Conservation (phyloP, 2,329 filamentous ascomycete species). For the Volutella citrinella region DNA sequence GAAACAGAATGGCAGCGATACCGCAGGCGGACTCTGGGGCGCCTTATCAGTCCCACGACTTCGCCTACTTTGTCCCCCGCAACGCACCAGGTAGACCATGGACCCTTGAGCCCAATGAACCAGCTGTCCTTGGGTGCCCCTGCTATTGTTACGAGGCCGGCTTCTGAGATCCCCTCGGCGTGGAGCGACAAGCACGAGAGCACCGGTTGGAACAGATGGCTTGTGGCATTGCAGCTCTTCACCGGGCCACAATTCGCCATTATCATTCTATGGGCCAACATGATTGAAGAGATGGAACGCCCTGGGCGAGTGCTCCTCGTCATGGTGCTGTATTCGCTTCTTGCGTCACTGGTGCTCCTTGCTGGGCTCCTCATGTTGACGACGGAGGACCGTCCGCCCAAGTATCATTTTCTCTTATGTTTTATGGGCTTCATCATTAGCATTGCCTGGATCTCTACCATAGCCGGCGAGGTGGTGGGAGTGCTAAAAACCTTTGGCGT, state of each 20-base stretch:
- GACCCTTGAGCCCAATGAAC: too few relatives aligned
- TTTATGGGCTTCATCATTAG: slow-evolving; percentile 88
- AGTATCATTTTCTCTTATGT: slow-evolving; percentile 75
- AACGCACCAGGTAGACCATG: slow-evolving; percentile 13
- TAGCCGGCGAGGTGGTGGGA: slow-evolving; percentile 92
- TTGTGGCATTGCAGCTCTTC: slow-evolving; percentile 80
- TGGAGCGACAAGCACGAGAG: slow-evolving; percentile 36
- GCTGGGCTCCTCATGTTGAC: slow-evolving; percentile 67
- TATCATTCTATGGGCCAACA: slow-evolving; percentile 71
- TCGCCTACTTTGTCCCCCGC: slow-evolving; percentile 16
- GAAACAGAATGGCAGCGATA: slow-evolving; percentile 61
- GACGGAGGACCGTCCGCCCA: slow-evolving; percentile 62
- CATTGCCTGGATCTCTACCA: slow-evolving; percentile 94
- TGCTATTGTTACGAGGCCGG: slow-evolving; percentile 26
- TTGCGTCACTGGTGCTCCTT: slow-evolving; percentile 67
- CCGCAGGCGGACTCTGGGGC: slow-evolving; percentile 41
- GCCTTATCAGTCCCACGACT: slow-evolving; percentile 22
- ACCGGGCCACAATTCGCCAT: slow-evolving; percentile 82
- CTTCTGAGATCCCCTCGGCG: slow-evolving; percentile 31
- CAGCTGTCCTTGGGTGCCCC: slow-evolving; percentile 19
- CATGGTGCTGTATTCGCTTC: slow-evolving; percentile 61
- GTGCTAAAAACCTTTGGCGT: slow-evolving; percentile 91
- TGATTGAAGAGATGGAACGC: slow-evolving; percentile 54
- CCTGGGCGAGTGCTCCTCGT: slow-evolving; percentile 50
- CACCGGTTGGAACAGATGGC: slow-evolving; percentile 84